Evolutionary conservation across 78 protist species (phyloP).

Genomic region (Paulinella micropora): DNA sequence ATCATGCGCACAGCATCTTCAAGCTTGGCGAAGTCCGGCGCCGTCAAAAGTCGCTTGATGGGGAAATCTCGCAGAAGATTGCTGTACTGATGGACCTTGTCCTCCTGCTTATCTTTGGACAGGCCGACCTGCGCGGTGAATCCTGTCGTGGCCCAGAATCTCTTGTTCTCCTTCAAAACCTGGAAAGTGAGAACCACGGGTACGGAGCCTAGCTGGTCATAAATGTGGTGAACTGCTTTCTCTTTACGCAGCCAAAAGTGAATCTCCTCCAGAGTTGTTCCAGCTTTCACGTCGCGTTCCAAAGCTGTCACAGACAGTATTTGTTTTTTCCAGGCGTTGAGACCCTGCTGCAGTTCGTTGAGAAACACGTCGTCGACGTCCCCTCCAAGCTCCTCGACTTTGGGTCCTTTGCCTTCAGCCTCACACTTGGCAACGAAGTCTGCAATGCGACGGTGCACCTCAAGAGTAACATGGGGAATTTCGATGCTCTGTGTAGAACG

Average conservation of each 20-base stretch:
- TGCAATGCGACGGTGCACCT: background rate
- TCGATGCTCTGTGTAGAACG: background rate
- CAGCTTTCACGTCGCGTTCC: background rate
- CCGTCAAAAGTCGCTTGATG: background rate
- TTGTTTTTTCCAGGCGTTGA: background rate
- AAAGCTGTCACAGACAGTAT: background rate
- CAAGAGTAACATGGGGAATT: background rate
- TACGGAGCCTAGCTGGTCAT: background rate
- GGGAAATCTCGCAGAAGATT: conserved; percentile 1
- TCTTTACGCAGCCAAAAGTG: background rate
- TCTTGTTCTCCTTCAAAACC: background rate
- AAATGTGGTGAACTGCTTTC: background rate
- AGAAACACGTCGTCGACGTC: background rate
- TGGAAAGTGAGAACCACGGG: background rate
- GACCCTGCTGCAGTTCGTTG: background rate
- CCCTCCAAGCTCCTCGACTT: background rate
- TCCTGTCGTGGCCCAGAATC: background rate
- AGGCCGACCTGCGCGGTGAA: background rate
- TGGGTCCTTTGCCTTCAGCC: background rate
- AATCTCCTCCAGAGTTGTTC: background rate
- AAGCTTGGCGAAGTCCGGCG: background rate
- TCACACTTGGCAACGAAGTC: background rate
- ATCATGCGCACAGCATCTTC: background rate
- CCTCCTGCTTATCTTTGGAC: background rate
- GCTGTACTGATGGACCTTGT: background rate